Percentiles rank a stretch among this genome's conserved stretches.
Conservation (phyloP, 2,329 filamentous ascomycete species). For the Fusarium lateritium region DNA sequence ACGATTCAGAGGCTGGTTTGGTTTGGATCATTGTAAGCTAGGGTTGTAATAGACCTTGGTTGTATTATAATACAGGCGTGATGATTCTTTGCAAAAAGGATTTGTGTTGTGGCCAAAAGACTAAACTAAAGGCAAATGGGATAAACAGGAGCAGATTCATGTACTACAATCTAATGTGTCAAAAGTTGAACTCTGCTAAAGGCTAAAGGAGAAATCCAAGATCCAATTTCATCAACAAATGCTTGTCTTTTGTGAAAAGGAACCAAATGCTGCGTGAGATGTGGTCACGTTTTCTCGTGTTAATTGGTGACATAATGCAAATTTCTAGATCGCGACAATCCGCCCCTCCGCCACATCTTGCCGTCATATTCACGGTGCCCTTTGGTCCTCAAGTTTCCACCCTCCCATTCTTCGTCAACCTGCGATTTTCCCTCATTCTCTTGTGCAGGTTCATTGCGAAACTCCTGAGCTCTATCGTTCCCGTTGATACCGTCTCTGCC, state of each 20-base stretch:
- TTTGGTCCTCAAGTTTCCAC: not conserved
- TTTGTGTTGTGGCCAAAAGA: conserved; percentile 23
- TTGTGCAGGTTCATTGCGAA: not conserved
- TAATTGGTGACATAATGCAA: conserved; percentile 49
- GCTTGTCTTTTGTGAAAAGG: not conserved
- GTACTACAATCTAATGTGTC: conserved; percentile 8
- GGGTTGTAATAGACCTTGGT: conserved; percentile 28
- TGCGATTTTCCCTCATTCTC: fast-evolving
- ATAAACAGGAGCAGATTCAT: not conserved
- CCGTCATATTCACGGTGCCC: conserved; percentile 20
- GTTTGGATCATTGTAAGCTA: conserved; percentile 21
- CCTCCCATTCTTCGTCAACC: not conserved
- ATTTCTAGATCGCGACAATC: conserved; percentile 41
- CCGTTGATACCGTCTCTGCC: not conserved
- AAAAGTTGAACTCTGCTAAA: not conserved
- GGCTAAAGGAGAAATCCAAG: not conserved
- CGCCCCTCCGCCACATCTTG: conserved; percentile 49
- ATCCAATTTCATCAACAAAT: not conserved
- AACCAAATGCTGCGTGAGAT: not conserved
- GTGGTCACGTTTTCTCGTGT: conserved; percentile 53
- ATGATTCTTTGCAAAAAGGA: conserved; percentile 27
- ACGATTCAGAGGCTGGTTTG: not conserved
- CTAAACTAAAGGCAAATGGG: not conserved
- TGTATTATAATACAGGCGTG: conserved; percentile 40
- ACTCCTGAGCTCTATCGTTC: not conserved